phyloP scores from a whole-genome alignment of 805 yeast genomes.

The Cyberlindnera misumaiensis region DNA sequence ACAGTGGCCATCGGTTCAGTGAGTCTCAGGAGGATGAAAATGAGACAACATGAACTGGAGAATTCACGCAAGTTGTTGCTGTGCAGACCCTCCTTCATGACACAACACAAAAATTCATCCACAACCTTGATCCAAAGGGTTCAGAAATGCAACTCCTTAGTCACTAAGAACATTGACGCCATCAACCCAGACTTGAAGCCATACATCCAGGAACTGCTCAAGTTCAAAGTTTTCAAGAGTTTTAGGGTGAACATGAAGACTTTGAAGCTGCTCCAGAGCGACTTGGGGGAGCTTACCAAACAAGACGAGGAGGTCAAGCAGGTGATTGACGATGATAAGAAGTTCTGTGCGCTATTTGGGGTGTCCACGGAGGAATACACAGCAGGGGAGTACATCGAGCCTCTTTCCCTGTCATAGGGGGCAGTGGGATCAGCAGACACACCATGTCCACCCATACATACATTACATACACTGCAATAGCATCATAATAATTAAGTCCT shows the following conservation, averaged over 20 bases:
- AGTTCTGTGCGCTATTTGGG: neutral
- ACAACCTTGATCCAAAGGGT: slow-evolving; percentile 1
- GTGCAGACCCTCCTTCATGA: neutral
- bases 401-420: neutral
- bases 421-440: neutral
- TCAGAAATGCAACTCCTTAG: slow-evolving; percentile 5
- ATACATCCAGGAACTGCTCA: slow-evolving; percentile 9
- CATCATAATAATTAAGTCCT: no score
- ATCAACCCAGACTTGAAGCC: slow-evolving; percentile 6
- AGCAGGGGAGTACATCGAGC: neutral
- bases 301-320: slow-evolving; percentile 6
- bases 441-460: neutral
- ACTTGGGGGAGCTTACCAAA: slow-evolving; percentile 9
- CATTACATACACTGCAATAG: no score
- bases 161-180: slow-evolving; percentile 6
- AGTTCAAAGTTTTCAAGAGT: slow-evolving; percentile 13
- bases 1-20: no score
- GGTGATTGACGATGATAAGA: slow-evolving; percentile 4
- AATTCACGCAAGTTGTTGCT: neutral
- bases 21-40: neutral
- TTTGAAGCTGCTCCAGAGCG: slow-evolving; percentile 9
- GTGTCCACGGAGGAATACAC: neutral
- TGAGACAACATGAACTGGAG: neutral
- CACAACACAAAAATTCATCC: neutral
- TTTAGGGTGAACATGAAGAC: slow-evolving; percentile 11